Evolutionary conservation across 306 rosid species (phyloP), one percentile per base, ranked within the genome.

Genomic region (Styphnolobium japonicum): DNA sequence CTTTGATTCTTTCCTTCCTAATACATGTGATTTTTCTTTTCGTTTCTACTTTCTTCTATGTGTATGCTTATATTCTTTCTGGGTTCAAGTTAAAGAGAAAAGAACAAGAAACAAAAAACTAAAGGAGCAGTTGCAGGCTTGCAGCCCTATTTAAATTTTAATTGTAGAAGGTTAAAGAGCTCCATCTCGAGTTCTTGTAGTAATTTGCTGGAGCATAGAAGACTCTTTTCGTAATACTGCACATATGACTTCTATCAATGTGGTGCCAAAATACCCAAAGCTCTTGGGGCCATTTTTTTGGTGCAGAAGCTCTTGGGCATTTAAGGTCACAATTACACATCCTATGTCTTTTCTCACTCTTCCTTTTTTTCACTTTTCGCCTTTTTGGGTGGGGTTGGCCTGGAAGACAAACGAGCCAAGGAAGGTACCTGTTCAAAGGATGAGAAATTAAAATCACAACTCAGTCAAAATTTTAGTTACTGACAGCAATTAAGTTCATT

Each of bases 91-190:
- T 67, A 74, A 66, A 67, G 23, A 49, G 71, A 74, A 56, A 67
- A 57, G 48, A 43, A 74, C 76, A 74, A 74, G 31, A 48, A 48
- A 70, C 46, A 70, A 65, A 62, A 40, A 57, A 58, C 71, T 60
- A 70, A 79, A 21, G 64, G 46, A 67, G 64, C 48, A 56, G 84
- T 55, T 43, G 55, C 31, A 27, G 31, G 3, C 31, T 27, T 27
- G 31, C 10, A 16, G 57, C n/a, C n/a, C 16, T 40, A 8, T 73
- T 55, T 71, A 21, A 73, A 55, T 15, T 29, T 66, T 12, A n/a
- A 40, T 22, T 5, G 11, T 4, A 66, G 37, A 42, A 52, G 12
- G 40, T 39, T 23, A 37, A 52, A 67, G 55, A 52, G 21, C 57
- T 76, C 21, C 49, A 71, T 46, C 48, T 51, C 31, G 19, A 43